Conservation (phyloP, 2,329 filamentous ascomycete genomes). For the Sporothrix sp. region DNA sequence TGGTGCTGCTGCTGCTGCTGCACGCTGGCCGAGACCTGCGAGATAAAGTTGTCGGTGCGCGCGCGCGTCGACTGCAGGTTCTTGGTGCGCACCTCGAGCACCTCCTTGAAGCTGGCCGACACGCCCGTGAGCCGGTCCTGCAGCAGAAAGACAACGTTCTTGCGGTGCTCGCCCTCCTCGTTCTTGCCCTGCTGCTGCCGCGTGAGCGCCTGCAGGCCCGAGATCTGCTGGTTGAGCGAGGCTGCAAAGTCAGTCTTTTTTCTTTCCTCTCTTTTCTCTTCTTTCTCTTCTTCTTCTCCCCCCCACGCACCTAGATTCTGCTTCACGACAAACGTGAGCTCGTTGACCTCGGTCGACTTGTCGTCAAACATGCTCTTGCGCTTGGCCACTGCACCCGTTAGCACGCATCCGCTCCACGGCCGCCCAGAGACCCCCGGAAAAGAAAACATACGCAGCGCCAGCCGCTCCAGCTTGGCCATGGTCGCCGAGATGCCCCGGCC, state of each 20-base stretch:
- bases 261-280: too few species aligned
- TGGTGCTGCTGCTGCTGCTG: constrained; percentile 43
- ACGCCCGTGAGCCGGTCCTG: constrained; percentile 90
- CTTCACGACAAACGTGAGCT: constrained; percentile 70
- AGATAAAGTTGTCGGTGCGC: constrained; percentile 93
- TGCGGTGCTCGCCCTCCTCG: constrained; percentile 89
- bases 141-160: constrained; percentile 86
- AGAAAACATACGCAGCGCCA: constrained; percentile 58
- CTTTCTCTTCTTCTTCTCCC: too few species aligned
- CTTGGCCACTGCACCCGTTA: constrained; percentile 53
- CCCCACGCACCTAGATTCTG: constrained; percentile 15
- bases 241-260: constrained; percentile 7
- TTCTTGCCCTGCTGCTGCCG: constrained; percentile 63
- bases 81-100: constrained; percentile 90
- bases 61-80: constrained; percentile 93
- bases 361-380: constrained; percentile 97
- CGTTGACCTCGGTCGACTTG: constrained; percentile 89
- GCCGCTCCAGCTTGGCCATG: constrained; percentile 88
- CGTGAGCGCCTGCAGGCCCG: constrained; percentile 66
- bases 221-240: constrained; percentile 74
- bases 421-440: too few species aligned
- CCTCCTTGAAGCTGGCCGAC: constrained; percentile 92
- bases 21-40: constrained; percentile 70
- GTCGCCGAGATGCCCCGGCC: constrained; percentile 84
- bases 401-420: too few species aligned